phyloP scores from a whole-genome alignment of 2,329 filamentous ascomycete species.

The Akanthomyces muscarius region DNA sequence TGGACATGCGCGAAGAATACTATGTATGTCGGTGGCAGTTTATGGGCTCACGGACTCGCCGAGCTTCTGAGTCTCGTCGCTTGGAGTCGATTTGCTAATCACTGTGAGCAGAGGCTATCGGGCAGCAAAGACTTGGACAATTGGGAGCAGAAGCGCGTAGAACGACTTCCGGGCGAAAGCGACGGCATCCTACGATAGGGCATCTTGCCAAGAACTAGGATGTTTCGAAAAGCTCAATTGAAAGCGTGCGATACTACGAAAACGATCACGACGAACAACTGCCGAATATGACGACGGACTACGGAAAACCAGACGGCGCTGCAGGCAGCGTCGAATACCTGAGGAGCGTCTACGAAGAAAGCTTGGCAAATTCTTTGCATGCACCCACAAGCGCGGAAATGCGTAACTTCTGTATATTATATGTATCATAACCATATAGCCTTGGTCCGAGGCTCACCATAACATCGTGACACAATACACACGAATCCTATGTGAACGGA shows the following conservation, averaged over 20 bases:
- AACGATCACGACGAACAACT: background rate
- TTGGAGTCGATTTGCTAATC: background rate
- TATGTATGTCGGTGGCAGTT: conserved; percentile 56
- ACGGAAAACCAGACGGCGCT: background rate
- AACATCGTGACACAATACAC: background rate
- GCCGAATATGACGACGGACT: background rate
- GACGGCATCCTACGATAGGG: conserved; percentile 66
- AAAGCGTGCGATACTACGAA: background rate
- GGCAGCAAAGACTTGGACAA: conserved; percentile 81
- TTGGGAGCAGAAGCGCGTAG: conserved; percentile 95
- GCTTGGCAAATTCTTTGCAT: background rate
- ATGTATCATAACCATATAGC: background rate
- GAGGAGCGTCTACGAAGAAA: background rate
- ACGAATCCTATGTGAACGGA: background rate
- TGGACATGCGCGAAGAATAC: conserved; percentile 82
- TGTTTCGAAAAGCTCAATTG: background rate
- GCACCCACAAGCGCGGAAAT: background rate
- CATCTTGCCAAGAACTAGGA: too few relatives aligned
- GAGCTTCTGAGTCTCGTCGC: too few relatives aligned
- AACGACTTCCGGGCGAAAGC: conserved; percentile 82
- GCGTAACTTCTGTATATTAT: background rate
- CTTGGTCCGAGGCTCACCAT: background rate
- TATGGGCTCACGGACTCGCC: too few relatives aligned
- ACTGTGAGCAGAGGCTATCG: conserved; percentile 37
- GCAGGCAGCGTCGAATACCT: background rate